Evolutionary conservation across 2,329 filamentous ascomycete genomes (phyloP).

Genomic region (Biscogniauxia marginata): DNA sequence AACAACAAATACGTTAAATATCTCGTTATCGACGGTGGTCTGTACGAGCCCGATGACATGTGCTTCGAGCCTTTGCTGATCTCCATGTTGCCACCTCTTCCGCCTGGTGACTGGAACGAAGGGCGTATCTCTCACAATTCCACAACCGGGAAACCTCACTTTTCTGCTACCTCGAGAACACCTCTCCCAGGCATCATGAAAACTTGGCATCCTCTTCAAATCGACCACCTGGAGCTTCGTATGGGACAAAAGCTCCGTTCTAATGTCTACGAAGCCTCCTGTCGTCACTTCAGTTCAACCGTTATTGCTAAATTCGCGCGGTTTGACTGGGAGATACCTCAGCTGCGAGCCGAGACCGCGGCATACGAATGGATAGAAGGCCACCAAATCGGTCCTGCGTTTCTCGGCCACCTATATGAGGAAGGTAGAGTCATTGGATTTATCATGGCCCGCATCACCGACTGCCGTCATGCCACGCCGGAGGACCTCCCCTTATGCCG

Average conservation of each 20-base stretch:
- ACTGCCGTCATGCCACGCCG: conserved; percentile 24
- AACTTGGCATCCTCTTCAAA: conserved; percentile 10
- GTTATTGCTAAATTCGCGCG: conserved; percentile 24
- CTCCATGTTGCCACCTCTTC: conserved; percentile 8
- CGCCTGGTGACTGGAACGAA: conserved; percentile 15
- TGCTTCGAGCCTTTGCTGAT: conserved; percentile 10
- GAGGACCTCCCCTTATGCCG: conserved; percentile 32
- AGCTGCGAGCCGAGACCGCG: conserved; percentile 22
- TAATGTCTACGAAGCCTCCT: conserved; percentile 11
- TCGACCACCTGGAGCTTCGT: conserved; percentile 14
- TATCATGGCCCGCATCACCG: conserved; percentile 29
- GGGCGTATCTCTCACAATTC: conserved; percentile 13
- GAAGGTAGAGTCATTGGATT: conserved; percentile 33
- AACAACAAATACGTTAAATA: conserved; percentile 14
- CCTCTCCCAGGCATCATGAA: conserved; percentile 6
- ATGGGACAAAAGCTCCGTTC: background rate
- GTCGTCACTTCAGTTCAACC: conserved; percentile 7
- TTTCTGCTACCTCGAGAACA: conserved; percentile 1
- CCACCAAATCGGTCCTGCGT: conserved; percentile 18
- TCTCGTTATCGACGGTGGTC: conserved; percentile 10
- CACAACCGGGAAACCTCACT: conserved; percentile 1
- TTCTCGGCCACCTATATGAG: conserved; percentile 33
- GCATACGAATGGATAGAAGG: conserved; percentile 26
- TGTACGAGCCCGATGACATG: conserved; percentile 2
- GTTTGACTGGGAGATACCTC: conserved; percentile 22